Conservation (phyloP, 1,139 yeast genomes). For the Lodderomyces theae region DNA sequence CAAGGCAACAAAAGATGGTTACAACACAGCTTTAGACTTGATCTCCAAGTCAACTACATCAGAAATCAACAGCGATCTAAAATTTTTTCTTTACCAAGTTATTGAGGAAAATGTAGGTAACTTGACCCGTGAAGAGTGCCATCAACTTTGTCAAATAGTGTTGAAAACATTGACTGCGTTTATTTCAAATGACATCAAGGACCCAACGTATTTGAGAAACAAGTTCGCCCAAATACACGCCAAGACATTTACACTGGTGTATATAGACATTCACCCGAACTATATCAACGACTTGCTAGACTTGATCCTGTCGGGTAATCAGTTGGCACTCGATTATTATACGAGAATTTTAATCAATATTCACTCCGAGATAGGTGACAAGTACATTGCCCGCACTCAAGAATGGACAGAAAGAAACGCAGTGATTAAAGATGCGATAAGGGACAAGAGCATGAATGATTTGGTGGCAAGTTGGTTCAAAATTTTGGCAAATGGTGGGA, state of each 20-base stretch:
- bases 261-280: conserved; percentile 59
- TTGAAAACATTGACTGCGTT: conserved; percentile 37
- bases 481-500: conserved; percentile 36
- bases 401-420: conserved; percentile 64
- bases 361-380: conserved; percentile 93
- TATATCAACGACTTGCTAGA: conserved; percentile 63
- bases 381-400: conserved; percentile 68
- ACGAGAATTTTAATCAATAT: conserved; percentile 69
- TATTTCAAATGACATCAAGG: conserved; percentile 34
- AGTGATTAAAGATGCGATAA: conserved; percentile 73
- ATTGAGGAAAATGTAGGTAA: conserved; percentile 61
- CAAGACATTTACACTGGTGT: conserved; percentile 64
- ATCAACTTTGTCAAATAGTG: conserved; percentile 39
- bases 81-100: conserved; percentile 82
- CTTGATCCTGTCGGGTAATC: conserved; percentile 16
- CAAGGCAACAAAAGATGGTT: conserved; percentile 74
- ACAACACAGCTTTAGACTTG: conserved; percentile 70
- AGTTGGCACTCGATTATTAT: conserved; percentile 69
- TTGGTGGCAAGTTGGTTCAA: conserved; percentile 69
- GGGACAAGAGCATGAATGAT: conserved; percentile 70
- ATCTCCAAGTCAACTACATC: conserved; percentile 15
- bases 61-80: conserved; percentile 48
- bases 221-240: conserved; percentile 76
- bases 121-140: conserved; percentile 46
- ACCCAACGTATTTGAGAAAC: conserved; percentile 68